phyloP scores from a whole-genome alignment of 2,329 filamentous ascomycete genomes.

The Juglanconis juglandina region DNA sequence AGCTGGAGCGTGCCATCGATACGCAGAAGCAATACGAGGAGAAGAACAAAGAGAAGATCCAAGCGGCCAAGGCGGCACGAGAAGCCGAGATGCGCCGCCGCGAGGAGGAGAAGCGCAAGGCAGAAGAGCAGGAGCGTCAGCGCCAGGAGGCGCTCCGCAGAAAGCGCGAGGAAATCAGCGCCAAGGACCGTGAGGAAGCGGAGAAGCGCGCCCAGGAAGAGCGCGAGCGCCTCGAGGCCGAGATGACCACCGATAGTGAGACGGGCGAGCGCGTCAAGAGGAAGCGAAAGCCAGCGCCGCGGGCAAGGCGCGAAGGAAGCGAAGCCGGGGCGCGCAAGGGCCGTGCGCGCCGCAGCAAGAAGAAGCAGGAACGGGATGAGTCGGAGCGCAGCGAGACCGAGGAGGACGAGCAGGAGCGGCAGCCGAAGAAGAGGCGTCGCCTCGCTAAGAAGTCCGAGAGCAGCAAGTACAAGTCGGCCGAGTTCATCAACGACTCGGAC shows the following conservation, averaged over 20 bases:
- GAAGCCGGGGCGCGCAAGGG: conserved; percentile 34
- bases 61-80: conserved; percentile 73
- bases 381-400: conserved; percentile 45
- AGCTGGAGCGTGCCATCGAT: conserved; percentile 80
- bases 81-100: conserved; percentile 75
- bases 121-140: conserved; percentile 67
- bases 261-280: conserved; percentile 78
- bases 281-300: conserved; percentile 59
- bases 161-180: conserved; percentile 77
- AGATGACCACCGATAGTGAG: conserved; percentile 77
- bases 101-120: conserved; percentile 70
- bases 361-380: conserved; percentile 43
- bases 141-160: conserved; percentile 78
- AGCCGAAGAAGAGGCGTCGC: conserved; percentile 61
- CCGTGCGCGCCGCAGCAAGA: conserved; percentile 55
- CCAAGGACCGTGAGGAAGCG: conserved; percentile 70
- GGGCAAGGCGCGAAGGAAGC: conserved; percentile 28
- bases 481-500: conserved; percentile 77
- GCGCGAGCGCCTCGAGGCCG: conserved; percentile 64
- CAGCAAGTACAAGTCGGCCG: conserved; percentile 79
- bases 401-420: conserved; percentile 47
- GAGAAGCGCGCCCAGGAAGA: conserved; percentile 71
- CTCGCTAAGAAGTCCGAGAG: conserved; percentile 46
- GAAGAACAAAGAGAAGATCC: conserved; percentile 84
- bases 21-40: conserved; percentile 89